Conservation (phyloP, 768 basidiomycete species). For the Lactarius psammicola region DNA sequence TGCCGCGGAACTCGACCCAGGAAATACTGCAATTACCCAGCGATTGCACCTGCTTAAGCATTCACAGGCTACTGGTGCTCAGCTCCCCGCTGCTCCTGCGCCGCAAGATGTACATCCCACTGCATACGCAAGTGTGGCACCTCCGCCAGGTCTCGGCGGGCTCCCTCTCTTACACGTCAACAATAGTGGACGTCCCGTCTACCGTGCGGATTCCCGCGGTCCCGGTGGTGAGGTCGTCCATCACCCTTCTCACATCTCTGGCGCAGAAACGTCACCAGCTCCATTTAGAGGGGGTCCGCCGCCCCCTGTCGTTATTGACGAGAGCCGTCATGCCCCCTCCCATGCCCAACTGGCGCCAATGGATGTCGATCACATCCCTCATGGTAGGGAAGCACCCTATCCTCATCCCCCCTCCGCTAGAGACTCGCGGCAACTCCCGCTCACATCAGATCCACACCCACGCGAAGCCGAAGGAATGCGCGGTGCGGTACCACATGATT, state of each 20-base stretch:
- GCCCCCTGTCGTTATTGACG: constrained; percentile 77
- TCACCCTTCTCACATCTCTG: constrained; percentile 55
- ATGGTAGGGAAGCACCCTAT: constrained; percentile 53
- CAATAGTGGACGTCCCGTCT: constrained; percentile 43
- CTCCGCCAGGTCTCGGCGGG: constrained; percentile 59
- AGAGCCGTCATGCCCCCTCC: constrained; percentile 60
- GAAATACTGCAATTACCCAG: constrained; percentile 77
- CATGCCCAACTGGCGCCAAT: constrained; percentile 79
- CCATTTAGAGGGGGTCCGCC: constrained; percentile 84
- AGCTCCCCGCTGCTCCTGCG: constrained; percentile 82
- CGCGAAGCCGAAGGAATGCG: constrained; percentile 52
- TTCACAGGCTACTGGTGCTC: constrained; percentile 71
- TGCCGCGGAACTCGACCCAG: constrained; percentile 90
- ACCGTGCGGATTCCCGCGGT: constrained; percentile 68
- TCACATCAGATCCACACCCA: constrained; percentile 60
- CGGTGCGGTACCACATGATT: constrained; percentile 51
- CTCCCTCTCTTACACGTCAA: constrained; percentile 63
- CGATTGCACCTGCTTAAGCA: constrained; percentile 75
- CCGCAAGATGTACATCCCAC: constrained; percentile 97
- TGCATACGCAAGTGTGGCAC: constrained; percentile 81
- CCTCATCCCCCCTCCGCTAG: constrained; percentile 40
- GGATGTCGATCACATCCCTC: constrained; percentile 45
- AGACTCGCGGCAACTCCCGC: constrained; percentile 57
- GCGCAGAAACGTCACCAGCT: constrained; percentile 55
- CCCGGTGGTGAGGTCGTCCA: constrained; percentile 46